Evolutionary conservation across 179 eudicot genomes (phyloP).

Genomic region (Spergularia azorica): DNA sequence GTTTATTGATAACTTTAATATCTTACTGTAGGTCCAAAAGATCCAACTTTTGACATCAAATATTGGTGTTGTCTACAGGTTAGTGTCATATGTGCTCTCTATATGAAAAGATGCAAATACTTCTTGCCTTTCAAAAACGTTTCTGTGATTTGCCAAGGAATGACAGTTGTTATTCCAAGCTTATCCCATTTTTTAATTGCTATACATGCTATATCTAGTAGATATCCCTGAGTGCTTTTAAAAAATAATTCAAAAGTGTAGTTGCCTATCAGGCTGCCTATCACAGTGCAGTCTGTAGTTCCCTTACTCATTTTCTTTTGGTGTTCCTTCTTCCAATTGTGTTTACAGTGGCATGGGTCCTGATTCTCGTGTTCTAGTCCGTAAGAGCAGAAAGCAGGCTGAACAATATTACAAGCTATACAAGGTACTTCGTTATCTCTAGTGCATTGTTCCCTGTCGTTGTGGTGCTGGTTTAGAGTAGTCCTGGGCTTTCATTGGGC

Average conservation of each 20-base stretch:
- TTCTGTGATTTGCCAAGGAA: not conserved
- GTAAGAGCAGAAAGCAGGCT: constrained; percentile 97
- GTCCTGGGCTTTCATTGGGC: not conserved
- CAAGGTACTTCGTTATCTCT: constrained; percentile 49
- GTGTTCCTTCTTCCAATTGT: not conserved
- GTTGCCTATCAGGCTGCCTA: no score
- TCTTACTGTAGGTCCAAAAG: constrained; percentile 72
- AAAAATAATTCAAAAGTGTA: not conserved
- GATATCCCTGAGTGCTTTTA: not conserved
- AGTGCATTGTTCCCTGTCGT: not conserved
- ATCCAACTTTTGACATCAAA: constrained; percentile 93
- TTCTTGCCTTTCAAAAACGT: not conserved
- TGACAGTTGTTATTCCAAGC: not conserved
- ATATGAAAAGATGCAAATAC: not conserved
- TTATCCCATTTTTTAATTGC: not conserved
- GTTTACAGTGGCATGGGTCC: constrained; percentile 98
- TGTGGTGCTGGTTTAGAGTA: not conserved
- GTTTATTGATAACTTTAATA: not conserved
- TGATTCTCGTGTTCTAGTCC: constrained; percentile 92
- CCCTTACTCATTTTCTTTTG: constrained; percentile 2
- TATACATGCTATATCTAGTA: not conserved
- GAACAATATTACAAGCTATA: constrained; percentile 84
- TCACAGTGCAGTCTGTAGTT: not conserved
- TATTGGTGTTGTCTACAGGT: constrained; percentile 98
- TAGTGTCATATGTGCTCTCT: constrained; percentile 11